Percentiles rank a stretch among this genome's conserved stretches.
These are phyloP conservation scores for Effrenium voratum DNA, from an alignment of 73 alveolate species.

Conservation along the genomic window DNA sequence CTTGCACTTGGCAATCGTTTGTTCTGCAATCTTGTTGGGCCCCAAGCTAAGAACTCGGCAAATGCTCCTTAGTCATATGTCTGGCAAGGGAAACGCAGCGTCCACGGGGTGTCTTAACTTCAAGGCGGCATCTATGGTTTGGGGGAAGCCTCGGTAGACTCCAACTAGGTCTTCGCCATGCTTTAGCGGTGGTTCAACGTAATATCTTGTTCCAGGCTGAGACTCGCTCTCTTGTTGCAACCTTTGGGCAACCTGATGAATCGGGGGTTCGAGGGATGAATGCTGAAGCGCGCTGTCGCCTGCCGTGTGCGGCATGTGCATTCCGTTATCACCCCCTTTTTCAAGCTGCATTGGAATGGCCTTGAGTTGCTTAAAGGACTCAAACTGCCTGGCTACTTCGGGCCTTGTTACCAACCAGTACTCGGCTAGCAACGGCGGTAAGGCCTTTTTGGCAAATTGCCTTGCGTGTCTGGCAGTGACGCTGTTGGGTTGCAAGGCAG, in stretches of 20 bases:
- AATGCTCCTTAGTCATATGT: background rate
- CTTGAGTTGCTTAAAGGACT: background rate
- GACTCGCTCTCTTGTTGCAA: too few species aligned
- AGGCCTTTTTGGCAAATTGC: background rate
- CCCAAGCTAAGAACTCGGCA: background rate
- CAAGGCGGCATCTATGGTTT: background rate
- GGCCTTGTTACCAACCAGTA: background rate
- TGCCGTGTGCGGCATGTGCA: too few species aligned
- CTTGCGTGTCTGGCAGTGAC: too few species aligned
- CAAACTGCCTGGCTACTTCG: background rate
- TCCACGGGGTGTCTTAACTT: background rate
- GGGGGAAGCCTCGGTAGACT: background rate
- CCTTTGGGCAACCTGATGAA: too few species aligned
- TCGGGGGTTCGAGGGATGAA: too few species aligned
- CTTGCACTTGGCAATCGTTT: too few species aligned
- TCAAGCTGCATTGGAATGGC: background rate
- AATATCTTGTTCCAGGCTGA: too few species aligned
- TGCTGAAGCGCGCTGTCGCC: too few species aligned
- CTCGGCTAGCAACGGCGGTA: background rate
- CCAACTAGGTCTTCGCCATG: too few species aligned
- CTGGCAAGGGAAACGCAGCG: background rate
- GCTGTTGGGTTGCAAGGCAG: too few species aligned
- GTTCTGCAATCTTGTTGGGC: background rate
- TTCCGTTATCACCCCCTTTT: too few species aligned
- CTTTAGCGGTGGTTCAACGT: too few species aligned